Evolutionary conservation across 768 basidiomycete species (phyloP).

Genomic region (Podaxis sp.): DNA sequence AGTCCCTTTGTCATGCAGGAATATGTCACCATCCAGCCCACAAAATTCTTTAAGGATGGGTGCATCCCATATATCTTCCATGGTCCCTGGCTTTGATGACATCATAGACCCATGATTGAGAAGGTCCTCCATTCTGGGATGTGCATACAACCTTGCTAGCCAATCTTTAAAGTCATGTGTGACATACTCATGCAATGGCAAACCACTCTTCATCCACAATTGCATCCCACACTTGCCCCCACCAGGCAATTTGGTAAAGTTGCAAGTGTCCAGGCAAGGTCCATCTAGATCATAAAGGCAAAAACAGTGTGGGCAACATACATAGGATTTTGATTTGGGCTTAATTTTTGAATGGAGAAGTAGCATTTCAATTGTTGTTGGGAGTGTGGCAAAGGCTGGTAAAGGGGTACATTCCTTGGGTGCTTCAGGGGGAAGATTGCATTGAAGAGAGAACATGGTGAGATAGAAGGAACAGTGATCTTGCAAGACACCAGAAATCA

Average conservation of each 20-base stretch:
- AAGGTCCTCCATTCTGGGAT: conserved; percentile 20
- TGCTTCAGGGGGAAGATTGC: no score
- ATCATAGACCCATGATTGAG: not conserved
- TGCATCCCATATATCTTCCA: conserved; percentile 1
- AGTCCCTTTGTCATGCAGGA: conserved; percentile 14
- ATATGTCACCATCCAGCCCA: conserved; percentile 13
- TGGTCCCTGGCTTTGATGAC: not conserved
- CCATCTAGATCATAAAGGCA: not conserved
- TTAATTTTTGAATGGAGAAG: not conserved
- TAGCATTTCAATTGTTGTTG: not conserved
- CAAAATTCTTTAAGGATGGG: not conserved
- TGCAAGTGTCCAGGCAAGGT: not conserved
- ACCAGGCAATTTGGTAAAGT: not conserved
- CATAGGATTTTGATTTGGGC: not conserved
- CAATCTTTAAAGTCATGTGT: conserved; percentile 25
- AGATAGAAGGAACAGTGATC: conserved; percentile 1
- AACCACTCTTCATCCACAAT: not conserved
- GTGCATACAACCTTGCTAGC: conserved; percentile 20
- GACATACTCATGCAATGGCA: not conserved
- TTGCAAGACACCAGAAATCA: not conserved
- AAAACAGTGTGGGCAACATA: not conserved
- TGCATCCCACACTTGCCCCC: not conserved
- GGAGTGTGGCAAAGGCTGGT: not conserved
- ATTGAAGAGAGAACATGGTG: not conserved
- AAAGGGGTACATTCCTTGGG: no score